Base-by-base conservation (phyloP, 805 yeast genomes). In the Candida corydali region DNA sequence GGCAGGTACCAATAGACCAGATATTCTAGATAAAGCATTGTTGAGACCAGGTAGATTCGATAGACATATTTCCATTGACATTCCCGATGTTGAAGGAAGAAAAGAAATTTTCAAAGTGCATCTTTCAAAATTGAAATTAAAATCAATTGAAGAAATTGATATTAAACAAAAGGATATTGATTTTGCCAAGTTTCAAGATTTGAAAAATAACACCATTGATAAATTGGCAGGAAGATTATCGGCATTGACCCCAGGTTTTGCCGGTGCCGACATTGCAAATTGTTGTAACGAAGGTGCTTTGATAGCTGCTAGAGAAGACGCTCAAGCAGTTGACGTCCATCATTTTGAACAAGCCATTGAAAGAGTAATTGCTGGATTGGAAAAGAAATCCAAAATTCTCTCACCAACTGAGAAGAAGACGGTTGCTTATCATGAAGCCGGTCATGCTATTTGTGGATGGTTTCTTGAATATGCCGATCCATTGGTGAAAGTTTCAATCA, bases 391-490 rank as follows among this genome's bases (percentile, higher is more conserved):
- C 1, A 77, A 81, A 55, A 79, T 89, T 7, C 68, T 88, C 36
- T 78, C 86, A 5, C 80, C 82, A 8, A 86, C 82, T 24, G 95
- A 89, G 59, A 85, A 86, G 68, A 77, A 69, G 46, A 76, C 85
- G 22, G 96, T 88, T 34, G 96, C 96, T 0, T 88, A 85, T 56
- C 97, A 88, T 60, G 97, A 88, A 63, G 97, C 97, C 2, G 97
- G 97, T 0, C 97, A 88, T 59, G 97, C 97, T 3, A 82, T 88
- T 33, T 85, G 96, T 62, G 97, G 96, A 16, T 89, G 96, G 97
- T 86, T 69, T 55, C 70, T 88, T 54, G 76, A 80, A 62, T 79
- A 66, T 63, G 96, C 97, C 8, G 95, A 88, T 57, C 97, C 97
- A 6, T 66, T 88, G 41, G 75, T 89, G 41, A 88, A 88, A 61